Evolutionary conservation across 2,329 filamentous ascomycete species (phyloP), one percentile per base, ranked within the genome.

Genomic region (Fusarium virguliforme): DNA sequence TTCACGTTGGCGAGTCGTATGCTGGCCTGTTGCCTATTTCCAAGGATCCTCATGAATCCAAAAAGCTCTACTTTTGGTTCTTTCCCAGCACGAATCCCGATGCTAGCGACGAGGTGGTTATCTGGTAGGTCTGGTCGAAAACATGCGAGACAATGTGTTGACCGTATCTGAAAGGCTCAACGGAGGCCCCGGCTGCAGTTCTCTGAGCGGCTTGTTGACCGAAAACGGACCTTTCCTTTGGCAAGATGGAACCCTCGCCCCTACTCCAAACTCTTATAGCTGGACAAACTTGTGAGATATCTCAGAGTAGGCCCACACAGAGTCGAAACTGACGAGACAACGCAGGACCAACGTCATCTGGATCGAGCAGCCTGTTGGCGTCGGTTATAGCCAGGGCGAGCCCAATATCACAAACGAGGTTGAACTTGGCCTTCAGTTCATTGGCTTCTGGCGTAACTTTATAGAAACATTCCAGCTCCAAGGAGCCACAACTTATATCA

Each of bases 391-490:
- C 0, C 86, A 88, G 35, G 92, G 92, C 13, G 87, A 81, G 0
- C 84, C 89, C 4, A 92, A 87, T 0, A 91, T 91, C 9, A 89
- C 84, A 4, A 88, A 86, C 72, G 90, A 94, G 71, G 86, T 89
- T 32, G 91, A 94, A 70, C 85, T 92, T 1, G 91, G 91, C 0
- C 80, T 82, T n/a, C 88, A 95, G 72, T 94, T 95, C 78, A 83
- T 92, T 15, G 91, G 91, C 55, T 96, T 94, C 81, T 94, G 90
- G 86, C 90, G 91, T 82, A 94, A 94, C 81, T 94, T 94, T 73
- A 82, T 94, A 64, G 84, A 92, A 35, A 90, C 89, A 0, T 94
- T 94, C 72, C 83, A 81, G n/a, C 83, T 94, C 74, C 85, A 92
- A 22, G 86, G 87, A 12, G 89, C 87, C 74, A 92, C 92, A 70